Base-by-base conservation (phyloP, 1,284 basidiomycete genomes). In the Cryptococcus floricola region DNA sequence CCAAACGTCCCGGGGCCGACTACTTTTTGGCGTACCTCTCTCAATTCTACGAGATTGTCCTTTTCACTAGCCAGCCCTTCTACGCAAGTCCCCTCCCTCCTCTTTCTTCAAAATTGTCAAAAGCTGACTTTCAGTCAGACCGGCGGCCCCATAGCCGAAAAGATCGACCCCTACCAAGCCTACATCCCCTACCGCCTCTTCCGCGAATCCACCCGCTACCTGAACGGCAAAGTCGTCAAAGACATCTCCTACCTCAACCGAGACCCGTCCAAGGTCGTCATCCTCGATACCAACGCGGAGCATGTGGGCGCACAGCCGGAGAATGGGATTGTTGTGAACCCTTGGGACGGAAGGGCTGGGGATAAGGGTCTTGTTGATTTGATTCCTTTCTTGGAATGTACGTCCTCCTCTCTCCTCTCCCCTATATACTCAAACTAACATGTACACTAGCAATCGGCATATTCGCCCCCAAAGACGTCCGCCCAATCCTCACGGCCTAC, bases 311-410 rank as follows among this genome's bases (percentile, higher is more conserved):
- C 88, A 1, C 90, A 98, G 63, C 93, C 91, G 6, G 90, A 96
- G 67, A 98, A 98, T 68, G 85, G 90, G 0, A 82, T 98, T 60
- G 78, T 93, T 48, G 69, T 98, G 45, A 85, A 87, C 16, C 87
- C 87, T 60, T 99, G 96, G 96, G 85, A 86, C 8, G 94, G 93
- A 9, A 84, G 88, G 55, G 78, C 84, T 0, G 81, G 76, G 27
- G 91, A 95, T 74, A 84, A 80, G 64, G 91, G 90, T 1, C 83
- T 98, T 19, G 75, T 98, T 12, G 88, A 87, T 12, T 82, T 97
- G 80, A 92, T 99, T 62, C 94, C 95, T 0, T 98, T 98, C 86
- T 83, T 98, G 8, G 95, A 98, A 80, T 92, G 91, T 92, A 74
- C 49, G 87, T 81, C 23, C 12, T 5, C 27, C n/a, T 39, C 28